Evolutionary conservation across 768 basidiomycete species (phyloP), one percentile per base, ranked within the genome.

Genomic region (Mycena crocata): DNA sequence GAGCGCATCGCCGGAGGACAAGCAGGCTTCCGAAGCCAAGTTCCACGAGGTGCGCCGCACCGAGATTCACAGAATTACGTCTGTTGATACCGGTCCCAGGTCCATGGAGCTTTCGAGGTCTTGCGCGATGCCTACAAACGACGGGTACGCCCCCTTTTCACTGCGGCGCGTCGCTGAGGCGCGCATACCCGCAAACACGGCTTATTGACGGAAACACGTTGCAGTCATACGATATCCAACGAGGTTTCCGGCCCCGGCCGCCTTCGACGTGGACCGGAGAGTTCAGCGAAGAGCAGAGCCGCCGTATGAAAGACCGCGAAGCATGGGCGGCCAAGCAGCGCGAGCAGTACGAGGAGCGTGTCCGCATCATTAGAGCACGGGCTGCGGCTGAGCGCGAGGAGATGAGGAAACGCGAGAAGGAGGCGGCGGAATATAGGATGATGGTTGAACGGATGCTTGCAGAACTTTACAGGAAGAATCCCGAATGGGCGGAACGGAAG

Each of bases 401-500:
- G 76, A 71, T 78, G 69, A 78, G 72, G 73, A 73, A 77, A 57
- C 76, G 85, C 62, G 83, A 81, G 62, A 78, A 80, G 64, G 83
- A 82, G 72, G 78, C 78, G 24, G 77, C 75, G 54, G 76, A 78
- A 65, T 80, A 83, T 44, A 63, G 79, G 7, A 75, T 77, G 49
- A 78, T 89, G 73, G 84, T 86, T 3, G 82, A 85, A 42, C 84
- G 86, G 44, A 82, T 90, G 72, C 79, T 90, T 50, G 80, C 85
- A 42, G 86, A 87, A 42, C 80, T 91, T 62, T 80, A 86, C 61
- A 79, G 83, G 42, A 75, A 80, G 58, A 88, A 86, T 70, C 90
- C 90, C 39, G 90, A 90, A 64, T 89, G 90, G 86, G 84, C 86
- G 66, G 81, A 80, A 24, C 83, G 90, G 57, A 82, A 82, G 73